Base-by-base conservation (phyloP, 1,284 basidiomycete genomes). In the Pseudozyma tsukubaensis region DNA sequence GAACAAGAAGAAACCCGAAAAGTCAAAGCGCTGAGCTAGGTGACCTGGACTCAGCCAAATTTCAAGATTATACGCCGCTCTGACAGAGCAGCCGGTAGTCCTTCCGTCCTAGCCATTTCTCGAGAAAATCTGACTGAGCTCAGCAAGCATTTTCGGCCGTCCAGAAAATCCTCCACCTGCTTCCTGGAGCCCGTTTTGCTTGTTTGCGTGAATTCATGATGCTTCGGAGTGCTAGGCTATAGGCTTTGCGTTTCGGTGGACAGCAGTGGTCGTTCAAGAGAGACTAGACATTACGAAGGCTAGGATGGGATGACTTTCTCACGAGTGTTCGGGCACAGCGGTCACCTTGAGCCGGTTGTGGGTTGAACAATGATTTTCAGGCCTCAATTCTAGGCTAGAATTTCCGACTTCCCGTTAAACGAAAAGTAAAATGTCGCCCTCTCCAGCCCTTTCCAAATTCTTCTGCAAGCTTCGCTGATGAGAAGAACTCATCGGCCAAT, bases 391-490 rank as follows among this genome's bases (percentile, higher is more conserved):
- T 14, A 7, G 13, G 29, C 42, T 29, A 14, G 32, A 29, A 51
- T 63, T 63, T 32, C 50, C 34, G 21, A 52, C 24, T 43, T 34
- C 7, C 8, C 35, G 19, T n/a, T 4, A n/a, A 39, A 39, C 8
- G 37, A 39, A 39, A n/a, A 39, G 8, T 3, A 39, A n/a, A n/a
- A 39, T 39, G 12, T 39, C n/a, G 12, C 42, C 5, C 16, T 16
- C 42, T 16, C 3, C 3, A 43, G 19, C n/a, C 37, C 12, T 16
- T 68, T 68, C 54, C 35, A 62, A 32, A 49, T 50, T 43, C 59
- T 68, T 68, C 65, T 52, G 21, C 45, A 36, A 61, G 54, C 65
- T 67, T 67, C 64, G 56, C 39, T 44, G 12, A 39, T 32, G 37
- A 53, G 50, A 60, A 48, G n/a, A n/a, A n/a, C n/a, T n/a, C n/a